Evolutionary conservation across 805 yeast genomes (phyloP), one percentile per base, ranked within the genome.

Genomic region (Candida namnaoensis): DNA sequence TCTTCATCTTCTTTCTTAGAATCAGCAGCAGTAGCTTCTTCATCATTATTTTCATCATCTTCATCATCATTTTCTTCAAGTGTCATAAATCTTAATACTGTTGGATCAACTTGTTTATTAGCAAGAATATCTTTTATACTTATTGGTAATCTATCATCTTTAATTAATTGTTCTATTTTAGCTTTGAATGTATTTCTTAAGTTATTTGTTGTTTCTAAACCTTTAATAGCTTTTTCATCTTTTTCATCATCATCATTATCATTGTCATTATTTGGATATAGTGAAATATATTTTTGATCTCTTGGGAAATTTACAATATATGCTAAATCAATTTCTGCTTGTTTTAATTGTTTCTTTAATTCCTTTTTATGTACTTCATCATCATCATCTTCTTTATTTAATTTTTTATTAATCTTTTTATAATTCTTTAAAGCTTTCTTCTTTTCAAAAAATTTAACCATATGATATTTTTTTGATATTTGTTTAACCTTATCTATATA

Each of bases 401-500:
- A 42, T 37, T 54, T 49, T 44, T 68, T 70, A 38, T 60, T 56
- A 6, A 63, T 57, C 43, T 68, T 65, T 48, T 81, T 83, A 54
- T 85, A 76, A 44, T 68, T 74, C 56, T 95, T 74, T 25, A 76
- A 50, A 1, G 96, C 93, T 70, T 88, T 90, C 65, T 88, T 87
- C 56, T 74, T 78, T 61, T 90, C 98, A 47, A 93, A 87, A 57
- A 93, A 93, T 49, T 91, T 74, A 38, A 93, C 88, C 90, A 88
- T 88, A 57, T 88, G 96, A 59, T 93, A 93, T 63, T 82, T 85
- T 50, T 79, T 74, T 11, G 87, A 76, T 34, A 69, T 63, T 41
- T 72, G 69, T 47, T 70, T 73, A 14, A 75, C 73, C 48, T 66
- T 69, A 38, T 66, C 63, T 28, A 62, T 62, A 34, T 60, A 46